Base-by-base conservation (phyloP, 306 rosid species). In the Morella rubra region DNA sequence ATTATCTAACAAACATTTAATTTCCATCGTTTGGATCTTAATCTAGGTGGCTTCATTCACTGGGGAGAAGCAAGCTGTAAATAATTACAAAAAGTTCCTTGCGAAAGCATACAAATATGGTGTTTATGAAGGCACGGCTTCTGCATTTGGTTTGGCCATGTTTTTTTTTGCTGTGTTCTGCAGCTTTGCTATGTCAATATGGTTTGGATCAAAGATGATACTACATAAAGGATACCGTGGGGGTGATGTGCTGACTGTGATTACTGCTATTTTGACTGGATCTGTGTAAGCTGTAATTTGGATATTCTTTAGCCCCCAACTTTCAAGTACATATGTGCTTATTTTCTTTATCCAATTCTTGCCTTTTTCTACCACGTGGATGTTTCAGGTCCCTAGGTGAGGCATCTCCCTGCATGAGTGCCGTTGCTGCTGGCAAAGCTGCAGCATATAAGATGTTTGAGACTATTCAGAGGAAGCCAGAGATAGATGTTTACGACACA, bases 371-470 rank as follows among this genome's bases (percentile, higher is more conserved):
- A 27, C 69, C 46, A 52, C 69, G 52, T 59, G 51, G 50, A 47
- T 47, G 52, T 32, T 14, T 67, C 67, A 93, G 98, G 97, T 89
- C 97, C 27, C 89, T 93, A 18, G 98, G 98, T n/a, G 92, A 91
- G 71, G 80, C 95, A 59, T 91, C 98, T 12, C 97, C 98, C 4
- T 87, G 98, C 88, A 18, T 91, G 88, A 88, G 93, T 76, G 96
- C 98, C 51, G 91, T 91, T 49, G 96, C 91, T 22, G 91, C 97
- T 9, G 98, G 98, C 74, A 90, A 88, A 79, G 98, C 98, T 65
- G 98, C 98, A 27, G 98, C 98, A 4, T 93, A 61, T 81, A 93
- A 93, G 83, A 93, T 93, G 98, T 93, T 93, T 75, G 68, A 87
- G 78, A 91, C 98, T 37, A 93, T 93, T 73, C 59, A 83, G 60